Percentiles rank a stretch among this genome's conserved stretches.
phyloP scores from a whole-genome alignment of 129 eudicot species.

The Flaveria sonorensis region DNA sequence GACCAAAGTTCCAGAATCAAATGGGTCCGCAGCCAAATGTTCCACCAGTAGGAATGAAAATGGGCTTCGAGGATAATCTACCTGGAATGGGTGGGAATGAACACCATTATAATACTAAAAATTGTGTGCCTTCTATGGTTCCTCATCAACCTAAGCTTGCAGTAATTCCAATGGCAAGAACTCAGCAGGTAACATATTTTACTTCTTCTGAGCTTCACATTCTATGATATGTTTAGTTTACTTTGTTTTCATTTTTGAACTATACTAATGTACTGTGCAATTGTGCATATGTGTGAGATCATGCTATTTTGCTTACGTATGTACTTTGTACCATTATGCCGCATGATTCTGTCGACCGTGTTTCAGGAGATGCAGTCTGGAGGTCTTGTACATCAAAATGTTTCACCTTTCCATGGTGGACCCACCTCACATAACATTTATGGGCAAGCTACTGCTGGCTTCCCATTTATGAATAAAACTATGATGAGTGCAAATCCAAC shows the following conservation, averaged over 20 bases:
- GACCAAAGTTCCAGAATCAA: constrained; percentile 60
- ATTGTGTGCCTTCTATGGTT: constrained; percentile 41
- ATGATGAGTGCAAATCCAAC: constrained; percentile 54
- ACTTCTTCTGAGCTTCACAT: neutral
- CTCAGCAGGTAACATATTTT: constrained; percentile 53
- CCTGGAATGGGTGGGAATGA: constrained; percentile 59
- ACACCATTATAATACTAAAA: constrained; percentile 46
- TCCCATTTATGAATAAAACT: constrained; percentile 51
- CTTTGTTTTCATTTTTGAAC: neutral
- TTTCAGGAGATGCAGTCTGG: constrained; percentile 67
- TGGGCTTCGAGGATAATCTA: constrained; percentile 60
- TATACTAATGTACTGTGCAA: neutral
- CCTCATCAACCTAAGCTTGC: constrained; percentile 86
- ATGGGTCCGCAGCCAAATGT: constrained; percentile 62
- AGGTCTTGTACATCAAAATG: constrained; percentile 50
- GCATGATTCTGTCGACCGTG: neutral
- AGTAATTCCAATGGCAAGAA: constrained; percentile 67
- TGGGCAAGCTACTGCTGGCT: constrained; percentile 56
- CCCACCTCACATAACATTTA: constrained; percentile 48
- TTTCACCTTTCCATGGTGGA: constrained; percentile 45
- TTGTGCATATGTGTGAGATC: neutral
- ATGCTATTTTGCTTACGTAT: neutral
- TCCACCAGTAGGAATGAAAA: constrained; percentile 52
- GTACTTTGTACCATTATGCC: neutral
- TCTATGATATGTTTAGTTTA: neutral